Evolutionary conservation across 2,329 filamentous ascomycete species (phyloP), one percentile per base, ranked within the genome.

Genomic region (Colletotrichum endophyticum): DNA sequence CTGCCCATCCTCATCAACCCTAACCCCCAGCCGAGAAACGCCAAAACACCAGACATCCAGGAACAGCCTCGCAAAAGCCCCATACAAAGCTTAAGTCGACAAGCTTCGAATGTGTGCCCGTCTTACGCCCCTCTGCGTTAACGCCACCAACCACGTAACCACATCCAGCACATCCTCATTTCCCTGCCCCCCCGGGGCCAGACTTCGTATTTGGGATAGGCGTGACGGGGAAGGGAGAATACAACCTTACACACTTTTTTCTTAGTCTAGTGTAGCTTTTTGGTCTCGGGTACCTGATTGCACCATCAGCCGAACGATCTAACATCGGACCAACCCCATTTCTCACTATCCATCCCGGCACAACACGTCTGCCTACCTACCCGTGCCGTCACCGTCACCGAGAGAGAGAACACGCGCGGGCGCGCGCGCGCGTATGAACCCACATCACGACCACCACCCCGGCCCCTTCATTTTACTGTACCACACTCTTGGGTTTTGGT

Each of bases 1-100:
- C 30, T 19, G 27, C 25, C 30, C 27, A 44, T 66, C 62, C 25
- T 66, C 32, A 9, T 27, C 32, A 66, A 66, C 62, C 62, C 62
- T 66, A 66, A 66, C 62, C 62, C 62, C 44, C 44, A 53, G 44
- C n/a, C 44, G 11, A 28, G 22, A 9, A 66, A 66, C 39, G 39
- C 39, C 39, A 44, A 44, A 25, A 13, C 19, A 22, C 22, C 62
- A 22, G 25, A 16, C 30, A 15, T 36, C 34, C 28, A 22, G 19
- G 39, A 9, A 49, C 39, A 49, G 0, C 39, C n/a, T 53, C 44
- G 44, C 44, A 53, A 53, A 53, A 53, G 44, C 44, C 44, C 44
- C 44, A 53, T 53, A 53, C 0, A 53, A 53, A 53, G 44, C 44
- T 53, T 53, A 53, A 53, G 4, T 12, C 44, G 44, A 53, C n/a